phyloP scores from a whole-genome alignment of 2,329 filamentous ascomycete species.

The Lachnellula suecica region DNA sequence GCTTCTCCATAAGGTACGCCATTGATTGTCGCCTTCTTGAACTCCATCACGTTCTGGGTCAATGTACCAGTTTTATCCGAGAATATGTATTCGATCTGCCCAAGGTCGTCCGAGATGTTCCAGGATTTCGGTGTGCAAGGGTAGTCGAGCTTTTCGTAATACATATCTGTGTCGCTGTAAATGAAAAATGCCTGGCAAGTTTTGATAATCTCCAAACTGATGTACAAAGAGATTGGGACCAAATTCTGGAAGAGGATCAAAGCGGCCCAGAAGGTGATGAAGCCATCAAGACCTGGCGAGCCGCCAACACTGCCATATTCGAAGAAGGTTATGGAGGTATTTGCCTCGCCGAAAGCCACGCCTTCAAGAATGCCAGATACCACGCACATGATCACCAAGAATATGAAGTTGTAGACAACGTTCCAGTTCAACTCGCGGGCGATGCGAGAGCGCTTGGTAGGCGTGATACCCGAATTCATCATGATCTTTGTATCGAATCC shows the following conservation, averaged over 20 bases:
- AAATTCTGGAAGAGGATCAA: slow-evolving; percentile 97
- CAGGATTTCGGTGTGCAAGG: slow-evolving; percentile 96
- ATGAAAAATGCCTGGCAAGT: slow-evolving; percentile 95
- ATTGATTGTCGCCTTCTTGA: slow-evolving; percentile 97
- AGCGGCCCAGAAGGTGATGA: slow-evolving; percentile 95
- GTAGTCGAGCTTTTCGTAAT: slow-evolving; percentile 91
- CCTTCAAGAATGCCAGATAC: slow-evolving; percentile 84
- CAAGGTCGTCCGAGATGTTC: slow-evolving; percentile 98
- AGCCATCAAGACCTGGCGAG: slow-evolving; percentile 74
- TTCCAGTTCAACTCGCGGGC: slow-evolving; percentile 95
- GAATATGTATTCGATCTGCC: slow-evolving; percentile 99
- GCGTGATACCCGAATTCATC: slow-evolving; percentile 95
- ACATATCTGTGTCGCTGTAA: slow-evolving; percentile 95
- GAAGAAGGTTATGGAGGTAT: slow-evolving; percentile 78
- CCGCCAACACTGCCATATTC: slow-evolving; percentile 82
- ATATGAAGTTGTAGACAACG: slow-evolving; percentile 92
- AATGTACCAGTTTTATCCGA: slow-evolving; percentile 91
- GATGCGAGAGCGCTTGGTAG: slow-evolving; percentile 88
- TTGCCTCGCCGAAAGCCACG: slow-evolving; percentile 70
- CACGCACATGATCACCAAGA: slow-evolving; percentile 87
- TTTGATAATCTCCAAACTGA: slow-evolving; percentile 92
- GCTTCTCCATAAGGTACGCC: slow-evolving; percentile 96
- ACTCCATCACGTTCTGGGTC: slow-evolving; percentile 96
- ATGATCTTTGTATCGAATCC: slow-evolving; percentile 98
- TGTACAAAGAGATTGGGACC: slow-evolving; percentile 97